Percentiles rank a stretch among this genome's conserved stretches.
phyloP scores from a whole-genome alignment of 306 rosid species.

The Rosa lucieae region DNA sequence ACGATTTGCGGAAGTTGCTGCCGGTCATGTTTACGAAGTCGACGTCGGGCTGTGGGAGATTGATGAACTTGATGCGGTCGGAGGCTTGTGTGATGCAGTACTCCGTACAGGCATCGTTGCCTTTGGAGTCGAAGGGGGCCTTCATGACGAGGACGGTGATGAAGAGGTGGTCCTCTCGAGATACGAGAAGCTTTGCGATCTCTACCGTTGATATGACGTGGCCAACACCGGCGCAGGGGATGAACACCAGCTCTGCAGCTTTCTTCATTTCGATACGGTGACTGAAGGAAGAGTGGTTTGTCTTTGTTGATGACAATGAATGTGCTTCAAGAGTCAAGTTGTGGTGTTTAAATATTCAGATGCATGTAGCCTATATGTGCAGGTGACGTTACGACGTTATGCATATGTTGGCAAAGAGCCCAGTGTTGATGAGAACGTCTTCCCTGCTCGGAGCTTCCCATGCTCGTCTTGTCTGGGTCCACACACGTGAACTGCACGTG shows the following conservation, averaged over 20 bases:
- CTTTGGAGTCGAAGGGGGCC: conserved; percentile 4
- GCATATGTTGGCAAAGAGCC: no score
- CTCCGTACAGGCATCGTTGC: not conserved
- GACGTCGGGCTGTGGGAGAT: not conserved
- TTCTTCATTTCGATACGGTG: conserved; percentile 13
- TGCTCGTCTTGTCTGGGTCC: no score
- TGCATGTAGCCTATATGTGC: no score
- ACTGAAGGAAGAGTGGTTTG: not conserved
- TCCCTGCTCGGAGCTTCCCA: no score
- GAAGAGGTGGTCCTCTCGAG: conserved; percentile 30
- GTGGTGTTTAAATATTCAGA: no score
- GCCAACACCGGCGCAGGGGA: conserved; percentile 34
- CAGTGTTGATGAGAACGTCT: no score
- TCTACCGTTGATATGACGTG: conserved; percentile 38
- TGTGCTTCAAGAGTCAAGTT: no score
- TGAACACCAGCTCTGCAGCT: conserved; percentile 35
- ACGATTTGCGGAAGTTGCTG: not conserved
- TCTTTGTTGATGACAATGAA: no score
- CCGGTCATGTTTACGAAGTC: not conserved
- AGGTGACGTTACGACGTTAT: no score
- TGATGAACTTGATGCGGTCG: conserved; percentile 21
- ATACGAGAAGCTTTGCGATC: conserved; percentile 43
- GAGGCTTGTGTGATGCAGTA: conserved; percentile 7
- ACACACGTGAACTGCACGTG: no score
- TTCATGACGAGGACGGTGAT: conserved; percentile 41